A percentile compares a stretch with the other conserved stretches of the same genome.
phyloP scores from a whole-genome alignment of 805 yeast species.

The Yamadazyma takamatsuzukensis region DNA sequence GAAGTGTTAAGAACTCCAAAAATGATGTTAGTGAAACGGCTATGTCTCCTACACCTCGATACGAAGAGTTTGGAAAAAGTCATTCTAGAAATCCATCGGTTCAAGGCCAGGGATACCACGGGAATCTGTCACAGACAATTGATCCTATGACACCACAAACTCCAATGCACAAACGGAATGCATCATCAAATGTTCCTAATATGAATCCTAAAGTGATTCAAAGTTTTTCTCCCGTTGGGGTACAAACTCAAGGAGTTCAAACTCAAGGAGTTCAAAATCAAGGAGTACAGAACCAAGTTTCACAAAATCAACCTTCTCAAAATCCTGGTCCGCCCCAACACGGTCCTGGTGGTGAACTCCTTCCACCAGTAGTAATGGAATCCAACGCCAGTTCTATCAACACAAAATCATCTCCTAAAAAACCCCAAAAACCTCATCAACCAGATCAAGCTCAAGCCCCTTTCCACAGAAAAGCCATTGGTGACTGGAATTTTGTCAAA shows the following conservation, averaged over 20 bases:
- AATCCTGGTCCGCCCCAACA: no score
- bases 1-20: conserved; percentile 21
- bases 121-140: no score
- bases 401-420: conserved; percentile 2
- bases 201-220: conserved; percentile 9
- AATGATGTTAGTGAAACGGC: conserved; percentile 8
- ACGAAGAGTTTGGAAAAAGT: conserved; percentile 11
- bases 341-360: conserved; percentile 20
- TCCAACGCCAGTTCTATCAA: no score
- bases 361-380: conserved; percentile 32
- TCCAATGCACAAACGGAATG: conserved; percentile 10
- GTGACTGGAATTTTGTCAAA: conserved; percentile 94
- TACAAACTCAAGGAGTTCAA: conserved; percentile 3
- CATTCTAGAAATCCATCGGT: conserved; percentile 15
- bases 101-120: background rate
- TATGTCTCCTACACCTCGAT: conserved; percentile 9
- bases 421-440: conserved; percentile 5
- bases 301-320: conserved; percentile 1
- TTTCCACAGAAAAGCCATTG: conserved; percentile 83
- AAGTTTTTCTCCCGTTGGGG: no score
- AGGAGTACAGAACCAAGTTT: background rate
- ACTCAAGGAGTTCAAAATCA: conserved; percentile 5
- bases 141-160: conserved; percentile 10
- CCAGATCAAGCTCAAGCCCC: conserved; percentile 30
- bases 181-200: conserved; percentile 11